Conservation (phyloP, 768 basidiomycete genomes). For the Macrolepiota fuliginosa region DNA sequence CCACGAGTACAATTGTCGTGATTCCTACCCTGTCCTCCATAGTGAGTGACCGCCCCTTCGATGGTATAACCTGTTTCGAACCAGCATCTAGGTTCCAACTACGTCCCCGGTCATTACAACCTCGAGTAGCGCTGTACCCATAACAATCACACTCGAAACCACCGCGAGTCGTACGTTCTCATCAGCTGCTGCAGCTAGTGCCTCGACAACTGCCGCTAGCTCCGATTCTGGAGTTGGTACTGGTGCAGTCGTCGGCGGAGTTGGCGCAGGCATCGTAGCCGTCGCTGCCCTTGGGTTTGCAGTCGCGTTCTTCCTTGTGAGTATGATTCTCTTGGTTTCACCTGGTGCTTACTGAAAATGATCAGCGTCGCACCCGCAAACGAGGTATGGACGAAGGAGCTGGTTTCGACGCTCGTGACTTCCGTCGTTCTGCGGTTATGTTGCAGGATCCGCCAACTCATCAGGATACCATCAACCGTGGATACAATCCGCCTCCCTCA, state of each 20-base stretch:
- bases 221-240: constrained; percentile 19
- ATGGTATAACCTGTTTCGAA: background rate
- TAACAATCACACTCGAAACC: background rate
- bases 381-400: constrained; percentile 32
- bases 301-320: constrained; percentile 46
- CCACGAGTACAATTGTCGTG: background rate
- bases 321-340: constrained; percentile 17
- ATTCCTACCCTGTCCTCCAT: background rate
- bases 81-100: background rate
- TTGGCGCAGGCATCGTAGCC: constrained; percentile 45
- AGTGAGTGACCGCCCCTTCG: background rate
- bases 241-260: constrained; percentile 34
- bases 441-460: constrained; percentile 51
- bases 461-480: constrained; percentile 35
- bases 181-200: background rate
- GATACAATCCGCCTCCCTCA: constrained; percentile 55
- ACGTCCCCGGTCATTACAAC: background rate
- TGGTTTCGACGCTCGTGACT: constrained; percentile 52
- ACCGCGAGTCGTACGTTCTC: background rate
- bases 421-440: constrained; percentile 64
- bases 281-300: constrained; percentile 38
- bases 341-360: constrained; percentile 3
- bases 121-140: background rate
- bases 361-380: constrained; percentile 42
- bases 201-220: background rate